Evolutionary conservation across 1,284 basidiomycete genomes (phyloP).

Genomic region (Leccinum angustisporum): DNA sequence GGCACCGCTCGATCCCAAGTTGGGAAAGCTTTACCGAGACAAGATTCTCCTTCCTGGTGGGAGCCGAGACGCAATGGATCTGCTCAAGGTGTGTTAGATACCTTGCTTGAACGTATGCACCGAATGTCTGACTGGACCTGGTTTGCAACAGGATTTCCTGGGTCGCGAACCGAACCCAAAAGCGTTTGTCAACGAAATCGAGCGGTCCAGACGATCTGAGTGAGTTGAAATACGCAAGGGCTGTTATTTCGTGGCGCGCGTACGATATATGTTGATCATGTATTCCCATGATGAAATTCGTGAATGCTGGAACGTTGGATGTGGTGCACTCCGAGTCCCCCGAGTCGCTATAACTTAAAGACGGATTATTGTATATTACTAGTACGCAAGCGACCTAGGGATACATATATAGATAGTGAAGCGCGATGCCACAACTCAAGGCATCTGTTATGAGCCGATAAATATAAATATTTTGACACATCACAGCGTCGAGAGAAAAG

Average conservation of each 20-base stretch:
- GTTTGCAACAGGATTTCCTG: constrained; percentile 57
- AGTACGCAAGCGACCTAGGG: too few species aligned
- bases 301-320: neutral
- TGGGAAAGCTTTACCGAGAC: constrained; percentile 52
- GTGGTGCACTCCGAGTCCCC: neutral
- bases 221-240: neutral
- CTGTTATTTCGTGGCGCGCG: neutral
- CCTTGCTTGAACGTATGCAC: neutral
- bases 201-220: constrained; percentile 1
- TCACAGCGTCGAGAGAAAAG: neutral
- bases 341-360: too few species aligned
- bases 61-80: constrained; percentile 59
- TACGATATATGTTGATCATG: neutral
- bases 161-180: constrained; percentile 74
- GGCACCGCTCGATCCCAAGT: constrained; percentile 61
- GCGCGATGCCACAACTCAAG: too few species aligned
- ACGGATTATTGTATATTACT: too few species aligned
- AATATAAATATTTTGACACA: too few species aligned
- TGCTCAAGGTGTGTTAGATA: constrained; percentile 45
- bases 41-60: constrained; percentile 54
- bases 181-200: constrained; percentile 42
- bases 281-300: neutral
- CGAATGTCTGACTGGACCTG: neutral
- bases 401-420: too few species aligned
- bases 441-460: too few species aligned